A percentile compares a stretch with the other conserved stretches of the same genome.
Evolutionary conservation across 1,139 yeast genomes (phyloP).

Genomic region (Pichia inconspicua): DNA sequence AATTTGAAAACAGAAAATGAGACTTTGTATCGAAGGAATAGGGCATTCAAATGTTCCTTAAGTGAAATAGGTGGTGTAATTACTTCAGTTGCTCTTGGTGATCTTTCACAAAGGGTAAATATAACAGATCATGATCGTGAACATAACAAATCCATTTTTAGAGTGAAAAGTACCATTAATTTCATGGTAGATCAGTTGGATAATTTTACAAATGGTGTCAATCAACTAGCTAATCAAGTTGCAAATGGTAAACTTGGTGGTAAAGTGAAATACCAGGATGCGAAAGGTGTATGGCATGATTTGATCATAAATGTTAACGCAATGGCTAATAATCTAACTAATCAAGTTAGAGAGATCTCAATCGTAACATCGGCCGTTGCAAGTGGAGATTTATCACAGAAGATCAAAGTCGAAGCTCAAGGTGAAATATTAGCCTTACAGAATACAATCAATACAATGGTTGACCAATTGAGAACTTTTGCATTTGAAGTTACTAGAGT

Average conservation of each 20-base stretch:
- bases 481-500: constrained; percentile 85
- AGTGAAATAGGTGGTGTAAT: constrained; percentile 78
- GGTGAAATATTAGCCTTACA: constrained; percentile 75
- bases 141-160: constrained; percentile 49
- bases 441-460: constrained; percentile 79
- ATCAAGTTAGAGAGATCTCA: constrained; percentile 79
- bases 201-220: constrained; percentile 74
- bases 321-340: constrained; percentile 80
- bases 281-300: constrained; percentile 82
- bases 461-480: constrained; percentile 78
- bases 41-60: constrained; percentile 69
- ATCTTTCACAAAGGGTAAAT: constrained; percentile 66
- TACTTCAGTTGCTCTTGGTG: constrained; percentile 80
- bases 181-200: constrained; percentile 85
- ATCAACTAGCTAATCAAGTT: constrained; percentile 81
- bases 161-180: constrained; percentile 74
- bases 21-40: constrained; percentile 35
- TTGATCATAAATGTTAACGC: constrained; percentile 79
- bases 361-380: constrained; percentile 85
- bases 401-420: constrained; percentile 76
- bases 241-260: constrained; percentile 88
- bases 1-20: constrained; percentile 16
- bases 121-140: constrained; percentile 67
- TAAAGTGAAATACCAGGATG: constrained; percentile 58
- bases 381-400: constrained; percentile 67